These are phyloP conservation scores for Sporothrix protearum DNA, from an alignment of 2,329 filamentous ascomycete species.

Conservation along the genomic window DNA sequence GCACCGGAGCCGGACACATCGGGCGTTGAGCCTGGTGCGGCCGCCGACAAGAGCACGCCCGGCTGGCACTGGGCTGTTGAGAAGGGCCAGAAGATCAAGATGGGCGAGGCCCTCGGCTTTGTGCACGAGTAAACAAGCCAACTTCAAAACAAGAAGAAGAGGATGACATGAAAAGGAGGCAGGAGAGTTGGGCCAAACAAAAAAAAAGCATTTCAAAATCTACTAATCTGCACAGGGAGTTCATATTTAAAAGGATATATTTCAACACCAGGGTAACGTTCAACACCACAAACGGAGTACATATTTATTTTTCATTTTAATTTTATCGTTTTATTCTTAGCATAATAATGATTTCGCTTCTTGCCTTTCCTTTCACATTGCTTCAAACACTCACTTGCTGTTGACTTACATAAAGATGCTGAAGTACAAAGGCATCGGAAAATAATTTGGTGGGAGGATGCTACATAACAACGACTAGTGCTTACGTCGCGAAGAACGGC, in stretches of 20 bases:
- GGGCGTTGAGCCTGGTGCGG: conserved; percentile 43
- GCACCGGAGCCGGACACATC: conserved; percentile 56
- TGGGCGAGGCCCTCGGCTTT: conserved; percentile 80
- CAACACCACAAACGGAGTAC: conserved; percentile 21
- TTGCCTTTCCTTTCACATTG: background rate
- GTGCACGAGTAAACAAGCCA: conserved; percentile 50
- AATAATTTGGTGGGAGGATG: background rate
- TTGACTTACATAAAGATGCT: background rate
- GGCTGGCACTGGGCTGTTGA: conserved; percentile 86
- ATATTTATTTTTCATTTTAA: background rate
- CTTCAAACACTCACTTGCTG: background rate
- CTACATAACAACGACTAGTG: background rate
- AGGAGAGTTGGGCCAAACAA: background rate
- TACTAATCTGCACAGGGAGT: conserved; percentile 11
- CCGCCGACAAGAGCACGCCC: conserved; percentile 52
- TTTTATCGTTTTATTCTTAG: background rate
- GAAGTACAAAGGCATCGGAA: too few relatives aligned
- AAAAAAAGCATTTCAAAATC: conserved; percentile 2
- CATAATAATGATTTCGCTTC: background rate
- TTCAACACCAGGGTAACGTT: conserved; percentile 24
- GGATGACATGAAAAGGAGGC: background rate
- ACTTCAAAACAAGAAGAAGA: background rate
- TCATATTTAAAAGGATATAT: conserved; percentile 8
- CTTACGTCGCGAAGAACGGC: background rate
- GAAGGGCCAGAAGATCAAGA: conserved; percentile 81